These are phyloP conservation scores for Mollisiaceae sp. DNA, from an alignment of 2,329 filamentous ascomycete species.

Conservation along the genomic window DNA sequence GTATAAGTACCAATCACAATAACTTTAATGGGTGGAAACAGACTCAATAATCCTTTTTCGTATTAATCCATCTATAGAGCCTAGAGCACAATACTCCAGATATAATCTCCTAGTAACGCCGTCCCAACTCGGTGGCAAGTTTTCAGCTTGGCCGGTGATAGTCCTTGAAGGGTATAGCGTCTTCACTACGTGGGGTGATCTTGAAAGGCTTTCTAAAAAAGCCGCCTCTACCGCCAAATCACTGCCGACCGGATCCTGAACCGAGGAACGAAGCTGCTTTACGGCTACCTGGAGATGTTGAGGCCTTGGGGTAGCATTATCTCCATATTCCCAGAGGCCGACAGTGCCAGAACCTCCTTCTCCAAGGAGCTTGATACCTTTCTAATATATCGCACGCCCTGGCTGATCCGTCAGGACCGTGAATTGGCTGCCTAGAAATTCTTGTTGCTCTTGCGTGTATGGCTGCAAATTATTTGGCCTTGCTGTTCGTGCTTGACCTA, in stretches of 20 bases:
- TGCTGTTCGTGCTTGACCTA: background rate
- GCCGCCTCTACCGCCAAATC: too few relatives aligned
- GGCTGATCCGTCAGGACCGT: too few relatives aligned
- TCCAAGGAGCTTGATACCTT: slow-evolving; percentile 9
- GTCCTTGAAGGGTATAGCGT: background rate
- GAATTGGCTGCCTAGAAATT: background rate
- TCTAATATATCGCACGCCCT: background rate
- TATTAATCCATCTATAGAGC: background rate
- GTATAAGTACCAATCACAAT: background rate
- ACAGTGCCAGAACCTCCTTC: background rate
- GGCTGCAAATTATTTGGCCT: background rate
- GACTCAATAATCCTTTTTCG: background rate
- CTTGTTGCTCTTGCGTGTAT: background rate
- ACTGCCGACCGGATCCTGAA: too few relatives aligned
- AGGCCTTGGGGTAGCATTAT: background rate
- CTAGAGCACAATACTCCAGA: background rate
- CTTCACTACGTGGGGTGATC: background rate
- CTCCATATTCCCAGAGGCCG: slow-evolving; percentile 1
- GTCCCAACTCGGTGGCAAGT: background rate
- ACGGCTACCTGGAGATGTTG: background rate
- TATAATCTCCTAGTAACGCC: background rate
- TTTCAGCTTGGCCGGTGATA: background rate
- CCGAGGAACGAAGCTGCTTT: background rate
- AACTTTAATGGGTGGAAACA: background rate
- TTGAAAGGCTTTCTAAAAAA: too few relatives aligned